Base-by-base conservation (phyloP, 306 rosid genomes). In the Quillaja saponaria region DNA sequence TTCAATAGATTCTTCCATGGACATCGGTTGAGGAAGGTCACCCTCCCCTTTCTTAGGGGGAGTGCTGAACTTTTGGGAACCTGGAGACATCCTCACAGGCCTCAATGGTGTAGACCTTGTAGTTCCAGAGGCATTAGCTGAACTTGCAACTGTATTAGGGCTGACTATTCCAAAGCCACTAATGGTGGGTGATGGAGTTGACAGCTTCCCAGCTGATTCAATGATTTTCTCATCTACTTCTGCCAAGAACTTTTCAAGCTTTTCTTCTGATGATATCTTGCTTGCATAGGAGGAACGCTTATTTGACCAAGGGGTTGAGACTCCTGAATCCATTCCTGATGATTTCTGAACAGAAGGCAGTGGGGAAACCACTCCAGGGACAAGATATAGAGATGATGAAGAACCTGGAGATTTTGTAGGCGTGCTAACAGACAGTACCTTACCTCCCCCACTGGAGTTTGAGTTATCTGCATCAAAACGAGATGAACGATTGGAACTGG, bases 11-110 rank as follows among this genome's bases (percentile, higher is more conserved):
- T 84, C 90, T 77, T 89, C 96, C 87, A 89, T 84, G 67, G 99
- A 84, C 99, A 92, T 88, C 6, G 99, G 87, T 28, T 95, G 64
- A 71, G 99, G 95, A 71, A 81, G 81, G 1, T 92, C 96, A 8
- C 84, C 81, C 67, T 88, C 96, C 67, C 95, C 88, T 79, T 79
- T 88, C 87, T 92, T 92, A 18, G 95, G 98, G 18, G 98, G 88
- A 8, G 95, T 86, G 33, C 55, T 86, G 78, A 86, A 88, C 84
- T 88, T 92, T 78, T 92, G 95, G 49, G 96, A 88, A 40, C 88
- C 86, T 6, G 98, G 96, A 67, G 96, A 88, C 96, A 92, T 92
- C 78, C 96, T 84, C 79, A 88, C 98, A 49, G 88, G 87, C 82
- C 98, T 86, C 87, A 88, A 73, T 34, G 98, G 95, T 16, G 90